Evolutionary conservation across 495 filamentous ascomycete genomes (phyloP), one percentile per base, ranked within the genome.

Genomic region (Penicillium dipodomyicola): DNA sequence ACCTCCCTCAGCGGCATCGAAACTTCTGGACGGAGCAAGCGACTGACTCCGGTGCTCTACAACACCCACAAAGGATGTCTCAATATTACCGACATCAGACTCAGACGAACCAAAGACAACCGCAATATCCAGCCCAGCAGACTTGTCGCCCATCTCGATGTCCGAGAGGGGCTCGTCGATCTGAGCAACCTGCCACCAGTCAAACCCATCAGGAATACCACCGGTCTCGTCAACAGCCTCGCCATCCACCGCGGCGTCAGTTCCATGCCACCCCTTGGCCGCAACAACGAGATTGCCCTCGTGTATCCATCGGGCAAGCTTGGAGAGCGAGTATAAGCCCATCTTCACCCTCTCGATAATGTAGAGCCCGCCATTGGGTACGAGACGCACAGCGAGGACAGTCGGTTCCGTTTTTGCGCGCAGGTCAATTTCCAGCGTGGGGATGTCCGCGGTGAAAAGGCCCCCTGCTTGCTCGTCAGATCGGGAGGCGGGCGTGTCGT

Each of bases 291-390:
- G 39, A 58, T 75, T 67, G 19, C 67, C 70, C 61, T 74, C 74
- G 47, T 69, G 66, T 49, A 92, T 82, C 83, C 84, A 87, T 3
- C 74, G 65, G 1, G 80, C 86, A 48, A 96, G 74, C 59, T 84
- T 87, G 62, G 84, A 91, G 9, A 94, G 62, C 14, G 84, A 82
- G 68, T 89, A 95, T 11, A 91, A 75, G 0, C 83, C 82, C 44
- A 70, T 64, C 47, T 79, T 78, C 27, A 89, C 86, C n/a, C 82
- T 73, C 71, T 96, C 92, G 32, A 96, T 68, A 14, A 84, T 87
- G 67, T 87, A 92, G 5, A 89, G 59, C 8, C 76, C 77, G 22
- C 77, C 80, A 64, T 82, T 82, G 9, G 71, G 72, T 37, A 85
- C 78, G 22, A 84, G 75, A 47, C 84, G 77, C 29, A 86, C 88